Percentiles rank a stretch among this genome's conserved stretches.
These are phyloP conservation scores for Podospora pseudopauciseta DNA, from an alignment of 495 filamentous ascomycete species.

Conservation along the genomic window DNA sequence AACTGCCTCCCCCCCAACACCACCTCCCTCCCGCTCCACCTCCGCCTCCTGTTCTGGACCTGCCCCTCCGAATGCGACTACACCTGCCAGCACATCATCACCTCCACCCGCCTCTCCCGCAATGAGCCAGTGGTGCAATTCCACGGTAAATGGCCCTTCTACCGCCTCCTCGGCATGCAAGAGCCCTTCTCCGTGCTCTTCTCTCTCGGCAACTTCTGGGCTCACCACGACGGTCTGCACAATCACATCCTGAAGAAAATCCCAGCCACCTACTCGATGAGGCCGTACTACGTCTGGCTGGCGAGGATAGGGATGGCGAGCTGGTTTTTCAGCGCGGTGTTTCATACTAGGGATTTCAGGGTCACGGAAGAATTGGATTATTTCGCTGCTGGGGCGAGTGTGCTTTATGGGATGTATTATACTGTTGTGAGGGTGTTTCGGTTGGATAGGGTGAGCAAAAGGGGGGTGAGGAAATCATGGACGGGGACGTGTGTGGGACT, in stretches of 20 bases:
- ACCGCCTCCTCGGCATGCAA: conserved; percentile 83
- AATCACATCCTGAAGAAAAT: conserved; percentile 61
- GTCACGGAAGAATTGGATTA: conserved; percentile 93
- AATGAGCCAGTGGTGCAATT: conserved; percentile 74
- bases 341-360: conserved; percentile 83
- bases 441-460: conserved; percentile 62
- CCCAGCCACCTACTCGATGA: conserved; percentile 67
- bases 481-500: conserved; percentile 64
- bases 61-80: conserved; percentile 96
- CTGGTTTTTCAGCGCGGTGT: conserved; percentile 86
- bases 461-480: conserved; percentile 66
- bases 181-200: conserved; percentile 93
- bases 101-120: conserved; percentile 63
- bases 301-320: conserved; percentile 76
- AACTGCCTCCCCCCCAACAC: conserved; percentile 61
- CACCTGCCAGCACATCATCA: conserved; percentile 93
- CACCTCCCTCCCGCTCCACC: conserved; percentile 57
- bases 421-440: conserved; percentile 76
- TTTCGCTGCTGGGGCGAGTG: conserved; percentile 85
- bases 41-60: conserved; percentile 68
- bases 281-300: conserved; percentile 75
- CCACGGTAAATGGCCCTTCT: conserved; percentile 99
- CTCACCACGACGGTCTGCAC: conserved; percentile 76
- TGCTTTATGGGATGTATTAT: conserved; percentile 88
- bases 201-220: conserved; percentile 81